phyloP scores from a whole-genome alignment of 2,329 filamentous ascomycete genomes.

The Alternaria brassicae region DNA sequence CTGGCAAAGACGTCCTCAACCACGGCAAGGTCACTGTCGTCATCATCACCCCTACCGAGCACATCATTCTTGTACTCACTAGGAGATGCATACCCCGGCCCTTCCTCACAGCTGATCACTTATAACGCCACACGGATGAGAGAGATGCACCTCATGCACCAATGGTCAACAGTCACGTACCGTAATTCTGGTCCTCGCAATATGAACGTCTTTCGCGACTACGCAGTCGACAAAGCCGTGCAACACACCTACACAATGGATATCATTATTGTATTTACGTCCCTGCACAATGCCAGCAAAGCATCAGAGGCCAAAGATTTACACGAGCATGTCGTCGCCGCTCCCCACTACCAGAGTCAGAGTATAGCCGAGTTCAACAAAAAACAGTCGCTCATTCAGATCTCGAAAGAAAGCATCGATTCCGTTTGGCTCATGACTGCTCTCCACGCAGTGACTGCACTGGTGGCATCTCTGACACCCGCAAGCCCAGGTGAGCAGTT shows the following conservation, averaged over 20 bases:
- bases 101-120: background rate
- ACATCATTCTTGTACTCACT: background rate
- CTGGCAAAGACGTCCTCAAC: background rate
- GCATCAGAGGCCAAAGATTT: background rate
- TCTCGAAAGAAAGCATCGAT: background rate
- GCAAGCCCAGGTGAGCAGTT: too few species aligned
- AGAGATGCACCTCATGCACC: background rate
- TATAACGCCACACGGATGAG: background rate
- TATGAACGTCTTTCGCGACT: background rate
- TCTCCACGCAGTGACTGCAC: background rate
- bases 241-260: background rate
- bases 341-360: background rate
- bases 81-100: background rate
- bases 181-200: background rate
- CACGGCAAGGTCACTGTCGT: background rate
- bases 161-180: background rate
- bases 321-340: background rate
- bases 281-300: background rate
- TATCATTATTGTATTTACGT: background rate
- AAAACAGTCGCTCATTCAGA: background rate
- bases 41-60: background rate
- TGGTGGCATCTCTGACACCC: too few species aligned
- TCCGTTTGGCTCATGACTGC: background rate
- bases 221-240: background rate
- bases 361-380: background rate